Base-by-base conservation (phyloP, 192 early-diverging fungal species). In the Lobosporangium transversale region DNA sequence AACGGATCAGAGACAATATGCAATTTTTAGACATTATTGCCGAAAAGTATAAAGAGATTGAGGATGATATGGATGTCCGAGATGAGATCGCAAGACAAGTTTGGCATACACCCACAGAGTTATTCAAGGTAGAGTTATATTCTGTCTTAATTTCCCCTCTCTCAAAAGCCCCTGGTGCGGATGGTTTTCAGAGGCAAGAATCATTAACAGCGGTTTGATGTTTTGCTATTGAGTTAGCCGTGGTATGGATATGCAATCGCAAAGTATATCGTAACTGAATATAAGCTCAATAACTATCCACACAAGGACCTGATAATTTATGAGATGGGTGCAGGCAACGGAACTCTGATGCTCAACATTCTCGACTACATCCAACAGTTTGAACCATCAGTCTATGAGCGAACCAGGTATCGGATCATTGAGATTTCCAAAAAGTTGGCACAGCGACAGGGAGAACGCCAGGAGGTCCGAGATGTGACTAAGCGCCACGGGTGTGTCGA, bases 61-160 rank as follows among this genome's bases (percentile, higher is more conserved):
- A 95, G 79, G 86, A 89, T 51, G 83, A 89, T 58, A 84, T 95
- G 32, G 90, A 91, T 48, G 86, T 89, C 14, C 84, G 92, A 11
- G 89, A 95, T 61, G 87, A 86, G 59, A 84, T 90, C 27, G 86
- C 94, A 6, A 81, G 91, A 58, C 96, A 98, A 80, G 87, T 99
- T 26, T 99, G 97, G 97, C 97, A 99, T 81, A 99, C 97, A 15
- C 94, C 97, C 18, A 95, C 95, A 0, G 97, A 99, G 73, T 78
- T 99, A 24, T 96, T 99, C 68, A 94, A 94, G 83, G 85, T 88
- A 79, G 62, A 47, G 45, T 6, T 47, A 20, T 7, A 47, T 47
- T 47, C 45, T 47, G 5, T 15, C 23, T 47, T 47, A 17, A 20
- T 45, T 45, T 20, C 21, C 44, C 14, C 4, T 9, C 44, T 45